Evolutionary conservation across 1,284 basidiomycete genomes (phyloP).

Genomic region (Entoloma clypeatum): DNA sequence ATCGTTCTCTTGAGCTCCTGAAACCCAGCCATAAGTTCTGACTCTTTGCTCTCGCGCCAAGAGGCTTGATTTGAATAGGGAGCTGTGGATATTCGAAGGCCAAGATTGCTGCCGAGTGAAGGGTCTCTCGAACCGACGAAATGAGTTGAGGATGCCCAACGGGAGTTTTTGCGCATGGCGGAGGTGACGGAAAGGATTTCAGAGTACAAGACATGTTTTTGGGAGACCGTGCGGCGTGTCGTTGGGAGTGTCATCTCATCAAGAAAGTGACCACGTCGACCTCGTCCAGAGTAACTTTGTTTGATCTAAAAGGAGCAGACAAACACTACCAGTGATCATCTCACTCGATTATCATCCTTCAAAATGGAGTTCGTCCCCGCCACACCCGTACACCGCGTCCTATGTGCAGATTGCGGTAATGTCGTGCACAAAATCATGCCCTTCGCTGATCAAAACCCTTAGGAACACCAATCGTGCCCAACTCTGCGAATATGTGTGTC

Average conservation of each 20-base stretch:
- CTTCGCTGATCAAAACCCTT: slow-evolving; percentile 10
- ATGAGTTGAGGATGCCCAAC: slow-evolving; percentile 77
- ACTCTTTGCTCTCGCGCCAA: slow-evolving; percentile 55
- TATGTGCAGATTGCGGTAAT: slow-evolving; percentile 84
- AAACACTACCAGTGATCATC: neutral
- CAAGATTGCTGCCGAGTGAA: slow-evolving; percentile 67
- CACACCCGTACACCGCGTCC: slow-evolving; percentile 69
- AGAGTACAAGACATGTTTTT: slow-evolving; percentile 77
- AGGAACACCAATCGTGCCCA: slow-evolving; percentile 94
- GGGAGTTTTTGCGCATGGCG: slow-evolving; percentile 95
- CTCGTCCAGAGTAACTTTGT: neutral
- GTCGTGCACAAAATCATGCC: slow-evolving; percentile 21
- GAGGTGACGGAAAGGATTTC: slow-evolving; percentile 93
- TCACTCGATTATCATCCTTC: neutral
- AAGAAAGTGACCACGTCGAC: slow-evolving; percentile 9
- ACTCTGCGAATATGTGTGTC: slow-evolving; percentile 96
- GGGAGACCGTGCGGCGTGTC: slow-evolving; percentile 40
- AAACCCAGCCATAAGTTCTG: slow-evolving; percentile 87
- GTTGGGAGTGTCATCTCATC: slow-evolving; percentile 5
- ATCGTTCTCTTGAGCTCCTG: slow-evolving; percentile 80
- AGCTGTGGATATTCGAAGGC: slow-evolving; percentile 58
- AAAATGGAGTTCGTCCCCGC: slow-evolving; percentile 72
- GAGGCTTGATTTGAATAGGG: slow-evolving; percentile 35
- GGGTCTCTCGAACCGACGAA: slow-evolving; percentile 58
- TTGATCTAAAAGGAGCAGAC: too few species aligned